Percentiles rank a stretch among this genome's conserved stretches.
Conservation (phyloP, 2,329 filamentous ascomycete species). For the Orbilia brochopaga region DNA sequence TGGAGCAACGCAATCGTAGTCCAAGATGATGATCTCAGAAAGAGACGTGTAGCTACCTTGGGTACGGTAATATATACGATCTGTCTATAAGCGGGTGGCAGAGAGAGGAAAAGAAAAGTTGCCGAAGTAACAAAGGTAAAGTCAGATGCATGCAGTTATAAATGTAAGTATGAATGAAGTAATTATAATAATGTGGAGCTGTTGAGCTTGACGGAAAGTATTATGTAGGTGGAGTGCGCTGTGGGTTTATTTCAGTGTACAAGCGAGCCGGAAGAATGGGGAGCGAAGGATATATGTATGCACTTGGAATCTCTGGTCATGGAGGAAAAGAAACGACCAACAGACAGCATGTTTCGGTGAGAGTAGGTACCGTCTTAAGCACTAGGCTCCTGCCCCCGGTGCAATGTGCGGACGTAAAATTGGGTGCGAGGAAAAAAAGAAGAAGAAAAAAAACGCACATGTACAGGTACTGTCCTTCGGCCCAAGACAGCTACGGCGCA, state of each 20-base stretch:
- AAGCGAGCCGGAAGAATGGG: slow-evolving; percentile 37
- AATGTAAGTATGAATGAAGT: slow-evolving; percentile 17
- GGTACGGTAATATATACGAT: slow-evolving; percentile 10
- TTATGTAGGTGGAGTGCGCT: slow-evolving; percentile 47
- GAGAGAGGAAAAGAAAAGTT: slow-evolving; percentile 8
- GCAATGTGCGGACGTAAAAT: slow-evolving; percentile 25
- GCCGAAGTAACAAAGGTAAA: slow-evolving; percentile 5
- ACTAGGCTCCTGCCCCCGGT: slow-evolving; percentile 45
- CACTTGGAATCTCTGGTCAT: slow-evolving; percentile 24
- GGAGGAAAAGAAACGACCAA: slow-evolving; percentile 46
- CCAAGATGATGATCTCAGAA: not conserved
- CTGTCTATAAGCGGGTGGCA: slow-evolving; percentile 7
- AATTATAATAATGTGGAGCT: slow-evolving; percentile 46
- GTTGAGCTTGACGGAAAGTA: slow-evolving; percentile 33
- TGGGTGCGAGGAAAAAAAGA: slow-evolving; percentile 23
- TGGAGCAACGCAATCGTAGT: slow-evolving; percentile 12
- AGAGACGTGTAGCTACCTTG: slow-evolving; percentile 28
- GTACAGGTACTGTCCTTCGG: slow-evolving; percentile 16
- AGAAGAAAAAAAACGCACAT: slow-evolving; percentile 27
- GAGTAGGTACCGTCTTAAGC: slow-evolving; percentile 29
- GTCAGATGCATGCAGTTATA: slow-evolving; percentile 5
- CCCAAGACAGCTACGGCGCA: slow-evolving; percentile 8
- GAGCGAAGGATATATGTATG: slow-evolving; percentile 46
- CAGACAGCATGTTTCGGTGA: slow-evolving; percentile 35
- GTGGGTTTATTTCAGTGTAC: slow-evolving; percentile 34